These are phyloP conservation scores for Talaromyces nanjingensis DNA, from an alignment of 495 filamentous ascomycete genomes.

Conservation along the genomic window DNA sequence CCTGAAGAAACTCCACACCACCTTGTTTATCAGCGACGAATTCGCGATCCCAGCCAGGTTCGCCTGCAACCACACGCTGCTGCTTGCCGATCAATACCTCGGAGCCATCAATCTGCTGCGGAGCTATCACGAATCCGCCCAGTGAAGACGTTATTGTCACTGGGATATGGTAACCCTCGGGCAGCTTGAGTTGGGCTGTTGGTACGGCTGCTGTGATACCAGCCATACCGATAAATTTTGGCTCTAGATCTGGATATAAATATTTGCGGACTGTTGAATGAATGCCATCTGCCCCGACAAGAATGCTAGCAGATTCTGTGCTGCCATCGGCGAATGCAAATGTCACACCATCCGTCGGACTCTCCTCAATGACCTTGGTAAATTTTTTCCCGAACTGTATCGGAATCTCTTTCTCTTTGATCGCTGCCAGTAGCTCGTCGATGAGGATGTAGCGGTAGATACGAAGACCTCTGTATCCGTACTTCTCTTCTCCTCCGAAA, in stretches of 20 bases:
- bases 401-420: slow-evolving; percentile 17
- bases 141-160: slow-evolving; percentile 31
- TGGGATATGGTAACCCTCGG: slow-evolving; percentile 29
- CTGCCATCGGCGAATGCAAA: slow-evolving; percentile 37
- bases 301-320: slow-evolving; percentile 18
- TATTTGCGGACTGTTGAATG: slow-evolving; percentile 38
- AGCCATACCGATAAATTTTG: slow-evolving; percentile 21
- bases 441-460: slow-evolving; percentile 33
- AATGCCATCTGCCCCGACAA: slow-evolving; percentile 46
- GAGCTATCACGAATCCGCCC: slow-evolving; percentile 42
- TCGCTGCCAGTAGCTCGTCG: not conserved
- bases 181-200: slow-evolving; percentile 15
- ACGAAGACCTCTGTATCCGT: slow-evolving; percentile 39
- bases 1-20: slow-evolving; percentile 25
- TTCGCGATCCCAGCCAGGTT: slow-evolving; percentile 25
- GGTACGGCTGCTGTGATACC: slow-evolving; percentile 24
- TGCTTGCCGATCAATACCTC: slow-evolving; percentile 39
- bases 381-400: slow-evolving; percentile 39
- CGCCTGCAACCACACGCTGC: slow-evolving; percentile 21
- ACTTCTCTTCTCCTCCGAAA: slow-evolving; percentile 33
- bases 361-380: slow-evolving; percentile 25
- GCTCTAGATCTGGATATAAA: slow-evolving; percentile 23
- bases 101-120: slow-evolving; percentile 35
- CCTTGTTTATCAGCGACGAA: slow-evolving; percentile 27
- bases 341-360: slow-evolving; percentile 20